phyloP scores from a whole-genome alignment of 2,329 filamentous ascomycete species.

The Pseudogymnoascus sp. region DNA sequence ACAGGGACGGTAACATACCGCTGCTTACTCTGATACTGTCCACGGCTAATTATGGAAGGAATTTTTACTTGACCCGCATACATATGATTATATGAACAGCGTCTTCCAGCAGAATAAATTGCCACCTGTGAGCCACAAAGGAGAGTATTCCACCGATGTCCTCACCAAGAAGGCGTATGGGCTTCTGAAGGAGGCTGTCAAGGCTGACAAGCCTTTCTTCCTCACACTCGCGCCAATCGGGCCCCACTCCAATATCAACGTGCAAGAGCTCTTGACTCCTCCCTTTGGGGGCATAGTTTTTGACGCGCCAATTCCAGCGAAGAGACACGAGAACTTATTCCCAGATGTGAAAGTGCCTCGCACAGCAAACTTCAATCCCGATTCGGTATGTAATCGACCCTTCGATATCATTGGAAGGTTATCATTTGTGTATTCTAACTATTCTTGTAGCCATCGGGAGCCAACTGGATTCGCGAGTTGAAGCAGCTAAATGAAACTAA shows the following conservation, averaged over 20 bases:
- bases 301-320: slow-evolving; percentile 45
- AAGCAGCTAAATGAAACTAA: slow-evolving; percentile 34
- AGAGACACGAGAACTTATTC: slow-evolving; percentile 57
- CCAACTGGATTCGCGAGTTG: slow-evolving; percentile 40
- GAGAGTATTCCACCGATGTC: slow-evolving; percentile 43
- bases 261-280: slow-evolving; percentile 28
- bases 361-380: slow-evolving; percentile 58
- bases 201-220: slow-evolving; percentile 54
- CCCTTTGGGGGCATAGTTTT: background rate
- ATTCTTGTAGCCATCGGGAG: slow-evolving; percentile 32
- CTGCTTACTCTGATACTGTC: slow-evolving; percentile 43
- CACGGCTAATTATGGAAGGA: slow-evolving; percentile 34
- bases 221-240: slow-evolving; percentile 57
- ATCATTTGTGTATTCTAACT: slow-evolving; percentile 2
- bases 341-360: slow-evolving; percentile 50
- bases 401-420: background rate
- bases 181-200: slow-evolving; percentile 53
- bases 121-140: slow-evolving; percentile 45
- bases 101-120: slow-evolving; percentile 54
- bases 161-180: slow-evolving; percentile 50
- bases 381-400: slow-evolving; percentile 34
- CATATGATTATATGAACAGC: slow-evolving; percentile 60
- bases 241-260: slow-evolving; percentile 50
- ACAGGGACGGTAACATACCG: slow-evolving; percentile 28
- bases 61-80: slow-evolving; percentile 57